These are phyloP conservation scores for Piloderma croceum DNA, from an alignment of 768 basidiomycete species.

Conservation along the genomic window DNA sequence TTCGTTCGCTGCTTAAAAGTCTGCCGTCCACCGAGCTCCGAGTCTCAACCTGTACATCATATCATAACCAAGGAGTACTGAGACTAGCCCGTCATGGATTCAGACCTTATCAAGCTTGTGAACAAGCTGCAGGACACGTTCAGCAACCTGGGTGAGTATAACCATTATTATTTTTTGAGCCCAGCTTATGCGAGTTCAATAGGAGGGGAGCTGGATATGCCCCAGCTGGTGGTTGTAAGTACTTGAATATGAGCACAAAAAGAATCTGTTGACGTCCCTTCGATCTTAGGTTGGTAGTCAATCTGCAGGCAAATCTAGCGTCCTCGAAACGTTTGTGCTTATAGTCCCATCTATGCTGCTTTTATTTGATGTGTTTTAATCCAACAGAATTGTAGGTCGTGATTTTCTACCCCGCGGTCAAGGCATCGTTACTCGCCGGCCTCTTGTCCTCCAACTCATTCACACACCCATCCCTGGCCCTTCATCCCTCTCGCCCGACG, in stretches of 20 bases:
- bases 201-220: conserved; percentile 93
- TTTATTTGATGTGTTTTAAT: background rate
- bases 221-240: conserved; percentile 83
- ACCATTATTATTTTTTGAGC: too few relatives aligned
- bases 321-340: conserved; percentile 81
- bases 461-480: conserved; percentile 71
- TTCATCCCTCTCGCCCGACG: conserved; percentile 36
- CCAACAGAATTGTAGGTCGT: conserved; percentile 80
- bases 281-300: conserved; percentile 77
- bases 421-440: conserved; percentile 95
- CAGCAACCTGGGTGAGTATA: conserved; percentile 69
- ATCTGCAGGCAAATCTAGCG: conserved; percentile 94
- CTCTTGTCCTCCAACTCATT: conserved; percentile 91
- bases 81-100: conserved; percentile 90
- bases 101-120: conserved; percentile 89
- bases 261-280: background rate
- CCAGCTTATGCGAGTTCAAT: too few relatives aligned
- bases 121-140: conserved; percentile 95
- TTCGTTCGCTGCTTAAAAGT: too few relatives aligned
- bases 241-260: background rate
- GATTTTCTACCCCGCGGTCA: conserved; percentile 85
- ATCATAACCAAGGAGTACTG: too few relatives aligned
- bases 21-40: too few relatives aligned
- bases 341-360: conserved; percentile 1
- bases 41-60: too few relatives aligned